Percentiles rank a stretch among this genome's conserved stretches.
Evolutionary conservation across 2,329 filamentous ascomycete species (phyloP).

Genomic region (Hypomyces perniciosus): DNA sequence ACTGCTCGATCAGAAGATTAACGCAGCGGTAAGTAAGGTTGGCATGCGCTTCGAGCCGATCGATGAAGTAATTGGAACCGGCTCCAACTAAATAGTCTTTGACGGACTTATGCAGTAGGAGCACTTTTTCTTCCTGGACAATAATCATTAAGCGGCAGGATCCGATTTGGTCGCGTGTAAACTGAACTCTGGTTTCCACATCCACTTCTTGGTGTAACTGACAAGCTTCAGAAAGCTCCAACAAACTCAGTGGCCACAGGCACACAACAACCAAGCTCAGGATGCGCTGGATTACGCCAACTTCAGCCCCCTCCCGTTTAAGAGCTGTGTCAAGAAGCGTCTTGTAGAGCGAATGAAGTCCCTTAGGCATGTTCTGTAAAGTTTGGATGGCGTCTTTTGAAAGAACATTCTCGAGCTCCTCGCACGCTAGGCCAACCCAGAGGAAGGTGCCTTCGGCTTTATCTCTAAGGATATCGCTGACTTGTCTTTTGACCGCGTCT

Average conservation of each 20-base stretch:
- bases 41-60: not conserved
- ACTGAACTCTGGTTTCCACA: constrained; percentile 10
- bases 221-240: constrained; percentile 15
- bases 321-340: constrained; percentile 11
- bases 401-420: constrained; percentile 15
- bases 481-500: constrained; percentile 11
- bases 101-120: constrained; percentile 15
- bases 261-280: constrained; percentile 10
- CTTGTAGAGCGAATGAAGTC: constrained; percentile 14
- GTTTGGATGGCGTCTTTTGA: constrained; percentile 18
- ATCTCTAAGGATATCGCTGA: constrained; percentile 15
- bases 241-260: constrained; percentile 9
- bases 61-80: not conserved
- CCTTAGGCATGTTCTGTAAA: constrained; percentile 17
- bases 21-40: not conserved
- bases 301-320: not conserved
- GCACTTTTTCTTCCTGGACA: constrained; percentile 13
- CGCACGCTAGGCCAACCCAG: constrained; percentile 20
- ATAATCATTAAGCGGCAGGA: constrained; percentile 15
- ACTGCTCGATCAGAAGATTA: not conserved
- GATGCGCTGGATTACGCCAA: constrained; percentile 6
- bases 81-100: constrained; percentile 14
- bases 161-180: constrained; percentile 10
- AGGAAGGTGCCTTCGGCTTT: constrained; percentile 21
- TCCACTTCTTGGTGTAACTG: constrained; percentile 12